Evolutionary conservation across 2,329 filamentous ascomycete genomes (phyloP).

Genomic region (Trichoderma sp.): DNA sequence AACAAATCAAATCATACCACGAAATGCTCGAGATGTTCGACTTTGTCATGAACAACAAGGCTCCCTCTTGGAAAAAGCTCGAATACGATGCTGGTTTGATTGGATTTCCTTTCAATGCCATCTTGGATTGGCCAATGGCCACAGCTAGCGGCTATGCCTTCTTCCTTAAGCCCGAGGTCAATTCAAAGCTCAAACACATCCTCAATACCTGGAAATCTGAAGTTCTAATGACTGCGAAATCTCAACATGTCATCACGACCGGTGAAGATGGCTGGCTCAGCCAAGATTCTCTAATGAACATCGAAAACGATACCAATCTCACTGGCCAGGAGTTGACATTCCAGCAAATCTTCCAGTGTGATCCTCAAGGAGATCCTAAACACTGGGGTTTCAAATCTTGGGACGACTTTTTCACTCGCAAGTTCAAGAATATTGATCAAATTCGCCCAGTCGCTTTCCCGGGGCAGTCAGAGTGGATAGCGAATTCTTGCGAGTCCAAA

Average conservation of each 20-base stretch:
- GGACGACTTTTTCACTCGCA: slow-evolving; percentile 62
- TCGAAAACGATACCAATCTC: slow-evolving; percentile 25
- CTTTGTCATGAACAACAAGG: slow-evolving; percentile 21
- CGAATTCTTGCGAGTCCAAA: slow-evolving; percentile 61
- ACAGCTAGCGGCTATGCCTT: slow-evolving; percentile 52
- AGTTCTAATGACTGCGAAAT: slow-evolving; percentile 29
- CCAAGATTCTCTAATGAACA: slow-evolving; percentile 16
- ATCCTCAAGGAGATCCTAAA: slow-evolving; percentile 15
- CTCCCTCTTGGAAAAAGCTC: slow-evolving; percentile 23
- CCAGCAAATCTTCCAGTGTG: slow-evolving; percentile 24
- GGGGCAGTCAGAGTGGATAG: slow-evolving; percentile 35
- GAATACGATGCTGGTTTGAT: slow-evolving; percentile 39
- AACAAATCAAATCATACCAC: slow-evolving; percentile 21
- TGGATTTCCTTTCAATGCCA: slow-evolving; percentile 54
- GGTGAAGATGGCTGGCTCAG: slow-evolving; percentile 23
- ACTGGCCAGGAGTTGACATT: slow-evolving; percentile 19
- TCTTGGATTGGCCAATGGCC: slow-evolving; percentile 59
- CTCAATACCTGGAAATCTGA: slow-evolving; percentile 43
- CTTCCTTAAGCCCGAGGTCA: slow-evolving; percentile 53
- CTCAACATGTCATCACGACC: slow-evolving; percentile 18
- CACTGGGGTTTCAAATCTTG: slow-evolving; percentile 55
- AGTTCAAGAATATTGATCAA: slow-evolving; percentile 37
- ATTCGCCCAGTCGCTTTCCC: slow-evolving; percentile 53
- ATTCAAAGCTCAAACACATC: slow-evolving; percentile 49
- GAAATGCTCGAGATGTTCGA: slow-evolving; percentile 26